Evolutionary conservation across 371 early-diverging fungal genomes (phyloP).

Genomic region (Apophysomyces variabilis): DNA sequence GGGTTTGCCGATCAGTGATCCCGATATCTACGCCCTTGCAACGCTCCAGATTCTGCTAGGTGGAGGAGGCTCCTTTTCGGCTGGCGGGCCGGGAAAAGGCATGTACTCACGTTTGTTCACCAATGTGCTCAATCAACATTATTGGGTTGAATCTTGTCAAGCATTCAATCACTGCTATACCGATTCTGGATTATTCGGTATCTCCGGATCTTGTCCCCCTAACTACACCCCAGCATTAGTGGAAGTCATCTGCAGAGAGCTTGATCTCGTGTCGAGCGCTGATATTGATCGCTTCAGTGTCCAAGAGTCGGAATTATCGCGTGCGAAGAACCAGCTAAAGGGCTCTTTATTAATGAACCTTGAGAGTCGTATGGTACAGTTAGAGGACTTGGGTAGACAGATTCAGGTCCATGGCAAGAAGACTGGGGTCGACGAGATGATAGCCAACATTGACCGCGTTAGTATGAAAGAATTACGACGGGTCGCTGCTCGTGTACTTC

Average conservation of each 20-base stretch:
- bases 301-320: conserved; percentile 66
- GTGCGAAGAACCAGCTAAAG: conserved; percentile 97
- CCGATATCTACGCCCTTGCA: conserved; percentile 92
- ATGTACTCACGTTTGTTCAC: conserved; percentile 98
- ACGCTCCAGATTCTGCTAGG: conserved; percentile 91
- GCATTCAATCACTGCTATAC: conserved; percentile 91
- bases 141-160: conserved; percentile 93
- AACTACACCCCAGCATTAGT: conserved; percentile 70
- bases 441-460: conserved; percentile 73
- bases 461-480: conserved; percentile 73
- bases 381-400: conserved; percentile 96
- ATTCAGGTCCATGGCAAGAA: conserved; percentile 81
- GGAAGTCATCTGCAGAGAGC: conserved; percentile 84
- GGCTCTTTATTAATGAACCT: conserved; percentile 91
- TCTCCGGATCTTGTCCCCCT: conserved; percentile 84
- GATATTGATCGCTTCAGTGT: conserved; percentile 45
- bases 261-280: conserved; percentile 73
- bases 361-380: conserved; percentile 89
- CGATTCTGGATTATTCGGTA: conserved; percentile 93
- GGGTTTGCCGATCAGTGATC: conserved; percentile 77
- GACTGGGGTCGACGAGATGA: conserved; percentile 79
- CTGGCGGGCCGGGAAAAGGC: conserved; percentile 98
- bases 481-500: conserved; percentile 64
- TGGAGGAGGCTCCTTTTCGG: conserved; percentile 96
- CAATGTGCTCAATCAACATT: conserved; percentile 90